Percentiles rank a stretch among this genome's conserved stretches.
Evolutionary conservation across 495 filamentous ascomycete species (phyloP).

Genomic region (Xylaria telfairii): DNA sequence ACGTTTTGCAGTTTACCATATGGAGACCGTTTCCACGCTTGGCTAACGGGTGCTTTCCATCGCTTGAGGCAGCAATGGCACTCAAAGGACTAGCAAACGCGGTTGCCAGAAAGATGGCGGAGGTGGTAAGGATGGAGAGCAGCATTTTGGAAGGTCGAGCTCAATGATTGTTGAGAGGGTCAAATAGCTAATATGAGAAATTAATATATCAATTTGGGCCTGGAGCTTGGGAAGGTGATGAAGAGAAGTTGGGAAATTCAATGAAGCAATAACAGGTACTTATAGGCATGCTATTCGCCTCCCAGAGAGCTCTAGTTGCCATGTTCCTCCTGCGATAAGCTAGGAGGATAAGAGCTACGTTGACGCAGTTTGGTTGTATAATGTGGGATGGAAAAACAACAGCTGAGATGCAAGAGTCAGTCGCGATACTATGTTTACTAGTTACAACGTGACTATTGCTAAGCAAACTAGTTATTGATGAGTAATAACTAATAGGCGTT

Average conservation of each 20-base stretch:
- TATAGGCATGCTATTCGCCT: not conserved
- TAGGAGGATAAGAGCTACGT: too few species aligned
- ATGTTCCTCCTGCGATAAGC: too few species aligned
- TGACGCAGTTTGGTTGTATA: too few species aligned
- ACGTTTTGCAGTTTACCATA: not conserved
- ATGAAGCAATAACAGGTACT: too few species aligned
- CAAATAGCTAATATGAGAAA: not conserved
- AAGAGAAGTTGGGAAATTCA: not conserved
- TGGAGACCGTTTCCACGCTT: not conserved
- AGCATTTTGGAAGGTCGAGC: not conserved
- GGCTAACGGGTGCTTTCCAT: not conserved
- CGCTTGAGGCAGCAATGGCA: not conserved
- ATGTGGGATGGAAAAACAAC: too few species aligned
- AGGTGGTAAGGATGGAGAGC: not conserved
- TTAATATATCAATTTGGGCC: not conserved
- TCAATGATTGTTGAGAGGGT: too few species aligned
- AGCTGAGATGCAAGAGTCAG: too few species aligned
- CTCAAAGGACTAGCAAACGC: not conserved
- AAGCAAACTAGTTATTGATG: too few species aligned
- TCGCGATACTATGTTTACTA: too few species aligned
- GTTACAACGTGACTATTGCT: too few species aligned
- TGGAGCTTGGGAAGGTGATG: not conserved
- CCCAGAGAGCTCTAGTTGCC: not conserved
- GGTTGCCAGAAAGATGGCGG: not conserved
- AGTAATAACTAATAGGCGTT: too few species aligned